Evolutionary conservation across 75 land plant species (phyloP), one percentile per base, ranked within the genome.

Genomic region (Chamaecyparis obtusa): DNA sequence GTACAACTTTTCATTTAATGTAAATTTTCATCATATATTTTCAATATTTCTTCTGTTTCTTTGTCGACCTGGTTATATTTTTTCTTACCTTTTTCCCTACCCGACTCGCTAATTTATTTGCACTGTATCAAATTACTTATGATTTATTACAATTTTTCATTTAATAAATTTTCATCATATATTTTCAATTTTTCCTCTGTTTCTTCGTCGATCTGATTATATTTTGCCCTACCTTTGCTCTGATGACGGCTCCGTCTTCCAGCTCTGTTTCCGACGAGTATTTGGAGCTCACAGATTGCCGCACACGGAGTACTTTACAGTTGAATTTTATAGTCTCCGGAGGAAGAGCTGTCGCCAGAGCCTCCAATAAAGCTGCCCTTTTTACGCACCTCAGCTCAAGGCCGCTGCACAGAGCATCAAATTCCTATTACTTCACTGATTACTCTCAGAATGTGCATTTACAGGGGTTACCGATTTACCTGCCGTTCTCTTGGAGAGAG

Each of bases 291-390:
- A 24, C 74, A 71, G 32, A 30, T 71, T 71, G 75, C 3, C 75
- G 75, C 75, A 71, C 33, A n/a, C 75, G 33, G 33, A 71, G n/a
- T 8, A 95, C 71, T 54, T 85, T 84, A 19, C 94, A 87, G 39
- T 90, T 89, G 85, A 92, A 95, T 27, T 82, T 57, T 43, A 93
- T 89, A 10, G 88, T 81, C 4, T 54, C 89, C 7, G 75, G 64
- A 41, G 95, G 96, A 37, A 95, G 85, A 15, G 93, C 91, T 54
- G 91, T 74, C 1, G 93, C 91, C n/a, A 95, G 85, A 32, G 93
- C 91, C 72, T 91, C 90, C 41, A 92, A 87, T 69, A 95, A 87
- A 2, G 84, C 90, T 39, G 83, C 90, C 54, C 96, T 88, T 75
- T 93, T 93, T 2, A 95, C 92, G 15, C 87, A 7, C 77, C 86